Evolutionary conservation across 1,284 basidiomycete genomes (phyloP), one percentile per base, ranked within the genome.

Genomic region (Cutaneotrichosporon sp.): DNA sequence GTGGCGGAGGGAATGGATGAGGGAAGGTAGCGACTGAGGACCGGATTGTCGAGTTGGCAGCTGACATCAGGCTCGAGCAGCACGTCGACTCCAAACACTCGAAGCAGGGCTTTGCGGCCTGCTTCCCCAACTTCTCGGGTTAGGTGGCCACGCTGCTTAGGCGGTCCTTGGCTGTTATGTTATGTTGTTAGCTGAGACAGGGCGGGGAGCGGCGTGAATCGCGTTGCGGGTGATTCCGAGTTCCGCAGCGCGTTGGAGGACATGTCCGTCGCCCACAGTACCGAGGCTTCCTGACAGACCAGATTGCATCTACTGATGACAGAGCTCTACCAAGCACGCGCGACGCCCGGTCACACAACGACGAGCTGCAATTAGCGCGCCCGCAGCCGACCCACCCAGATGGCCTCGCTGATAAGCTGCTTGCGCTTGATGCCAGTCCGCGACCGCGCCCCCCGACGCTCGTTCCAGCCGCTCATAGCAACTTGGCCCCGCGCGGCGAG

Each of bases 41-140:
- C 5, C 36, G 6, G 11, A n/a, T n/a, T 18, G 18, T 25, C 9
- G 33, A 7, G 9, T 33, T 13, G 9, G 18, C 46, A 1, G 24
- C 58, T 63, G 31, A 61, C 56, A 1, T 1, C 60, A 77, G 76
- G 45, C 70, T 77, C 42, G 66, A 72, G 59, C 63, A 67, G 58
- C 76, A 78, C 66, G 60, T 69, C 43, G 73, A 77, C 59, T 47
- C 53, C 42, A 75, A 72, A 66, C 77, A 78, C 68, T 46, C 70
- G 22, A 73, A 73, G 57, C 56, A 55, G 20, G 63, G 64, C 20
- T 69, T 76, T 58, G 58, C 50, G n/a, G 57, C 59, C 14, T 76
- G 72, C 63, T 78, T 77, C 75, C 77, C 77, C 27, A 65, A 59
- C 14, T 72, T 70, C 29, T 52, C 64, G 8, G 67, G 62, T 46